Evolutionary conservation across 2,329 filamentous ascomycete species (phyloP).

Genomic region (Diaporthe amygdali): DNA sequence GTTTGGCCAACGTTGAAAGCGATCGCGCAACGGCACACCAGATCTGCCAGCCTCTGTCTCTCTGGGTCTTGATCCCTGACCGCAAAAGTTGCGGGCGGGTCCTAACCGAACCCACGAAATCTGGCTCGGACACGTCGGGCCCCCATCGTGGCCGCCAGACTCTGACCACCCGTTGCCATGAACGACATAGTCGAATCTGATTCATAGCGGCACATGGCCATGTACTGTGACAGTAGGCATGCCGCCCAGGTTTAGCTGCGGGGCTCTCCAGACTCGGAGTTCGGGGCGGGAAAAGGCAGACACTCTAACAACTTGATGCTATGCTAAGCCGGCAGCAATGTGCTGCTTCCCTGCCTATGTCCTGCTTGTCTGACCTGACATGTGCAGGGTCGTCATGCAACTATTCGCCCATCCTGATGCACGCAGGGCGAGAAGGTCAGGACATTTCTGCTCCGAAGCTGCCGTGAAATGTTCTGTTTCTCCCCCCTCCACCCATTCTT

Average conservation of each 20-base stretch:
- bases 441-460: not conserved
- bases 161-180: not conserved
- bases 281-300: not conserved
- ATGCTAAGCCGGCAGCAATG: not conserved
- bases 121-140: not conserved
- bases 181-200: not conserved
- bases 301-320: not conserved
- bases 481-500: not conserved
- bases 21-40: not conserved
- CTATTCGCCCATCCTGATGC: not conserved
- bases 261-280: not conserved
- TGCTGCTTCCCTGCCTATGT: not conserved
- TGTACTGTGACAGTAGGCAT: not conserved
- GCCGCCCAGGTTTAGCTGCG: not conserved
- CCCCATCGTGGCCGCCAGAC: not conserved
- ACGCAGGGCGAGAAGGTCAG: not conserved
- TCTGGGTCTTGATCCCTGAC: not conserved
- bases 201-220: not conserved
- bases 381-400: not conserved
- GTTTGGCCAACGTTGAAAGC: not conserved
- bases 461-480: not conserved
- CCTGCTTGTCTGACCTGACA: slow-evolving; percentile 7
- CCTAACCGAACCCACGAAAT: slow-evolving; percentile 10
- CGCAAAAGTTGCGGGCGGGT: not conserved
- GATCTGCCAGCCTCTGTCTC: not conserved